Evolutionary conservation across 78 protist genomes (phyloP).

Genomic region (Cavenderia fasciculata): DNA sequence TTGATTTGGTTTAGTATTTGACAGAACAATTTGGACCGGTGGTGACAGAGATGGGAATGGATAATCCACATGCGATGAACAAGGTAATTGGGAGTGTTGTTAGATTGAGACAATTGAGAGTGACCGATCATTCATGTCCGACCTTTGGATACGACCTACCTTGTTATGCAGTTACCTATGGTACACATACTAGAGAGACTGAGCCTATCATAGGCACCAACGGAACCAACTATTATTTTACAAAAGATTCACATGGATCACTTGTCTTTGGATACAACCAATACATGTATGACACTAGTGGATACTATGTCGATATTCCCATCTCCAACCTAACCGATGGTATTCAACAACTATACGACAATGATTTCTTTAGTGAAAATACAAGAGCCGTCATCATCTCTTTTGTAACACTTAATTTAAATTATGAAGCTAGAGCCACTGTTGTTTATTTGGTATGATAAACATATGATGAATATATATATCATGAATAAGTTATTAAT

Average conservation of each 20-base stretch:
- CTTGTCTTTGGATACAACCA: slow-evolving; percentile 34
- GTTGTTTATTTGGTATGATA: slow-evolving; percentile 30
- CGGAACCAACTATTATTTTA: background rate
- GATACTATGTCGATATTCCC: slow-evolving; percentile 36
- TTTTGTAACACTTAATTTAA: slow-evolving; percentile 26
- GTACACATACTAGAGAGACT: slow-evolving; percentile 1
- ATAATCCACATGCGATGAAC: slow-evolving; percentile 33
- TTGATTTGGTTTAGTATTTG: background rate
- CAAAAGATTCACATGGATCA: background rate
- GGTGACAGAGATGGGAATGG: slow-evolving; percentile 4
- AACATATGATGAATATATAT: background rate
- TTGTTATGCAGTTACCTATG: slow-evolving; percentile 36
- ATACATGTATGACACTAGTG: slow-evolving; percentile 46
- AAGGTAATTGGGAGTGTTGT: slow-evolving; percentile 19
- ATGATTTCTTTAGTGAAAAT: slow-evolving; percentile 24
- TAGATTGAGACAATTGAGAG: slow-evolving; percentile 44
- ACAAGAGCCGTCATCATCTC: slow-evolving; percentile 65
- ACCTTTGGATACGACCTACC: background rate
- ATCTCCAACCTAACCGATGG: background rate
- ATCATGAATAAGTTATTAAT: background rate
- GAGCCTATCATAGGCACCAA: background rate
- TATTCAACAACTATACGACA: background rate
- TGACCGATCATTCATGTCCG: slow-evolving; percentile 26
- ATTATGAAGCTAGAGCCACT: slow-evolving; percentile 45
- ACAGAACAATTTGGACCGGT: background rate